Evolutionary conservation across 78 protist species (phyloP), one percentile per base, ranked within the genome.

Genomic region (Dictyostelium purpureum): DNA sequence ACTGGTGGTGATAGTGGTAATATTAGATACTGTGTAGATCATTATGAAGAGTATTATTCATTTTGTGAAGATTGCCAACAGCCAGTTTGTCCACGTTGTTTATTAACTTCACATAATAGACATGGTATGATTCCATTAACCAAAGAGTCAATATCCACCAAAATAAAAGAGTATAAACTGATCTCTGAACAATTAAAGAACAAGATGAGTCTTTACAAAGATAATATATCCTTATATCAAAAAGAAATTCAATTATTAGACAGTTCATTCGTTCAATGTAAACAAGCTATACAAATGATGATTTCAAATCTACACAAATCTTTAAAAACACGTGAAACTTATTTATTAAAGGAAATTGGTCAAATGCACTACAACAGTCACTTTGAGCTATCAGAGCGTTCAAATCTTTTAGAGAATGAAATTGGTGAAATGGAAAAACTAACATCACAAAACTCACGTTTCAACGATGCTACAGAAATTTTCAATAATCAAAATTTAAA

Each of bases 341-440:
- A 40, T 69, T 24, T 69, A 69, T 24, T 69, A 4, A 69, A 69
- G 21, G 76, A 69, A 11, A 69, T 69, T 24, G 49, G 76, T 42
- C 35, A 19, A 6, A 69, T 69, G n/a, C 76, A 69, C n/a, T 40
- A 16, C 51, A 10, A 45, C 0, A 69, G 76, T 40, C 76, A 69
- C 6, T 9, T 38, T 9, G 76, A 69, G 4, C 5, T 69, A 24
- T 21, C 76, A 1, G 54, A 69, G 1, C 47, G 76, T 24, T 35
- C 76, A 6, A 21, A 40, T 11, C 35, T 52, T 40, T 21, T 69
- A 0, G 54, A 37, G 33, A n/a, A 11, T 21, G 76, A 69, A 42
- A 69, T 69, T 43, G 45, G 28, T 24, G 76, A 69, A 42, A 69
- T 69, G 76, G 76, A 69, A 31, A 69, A 69, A 40, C 28, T 69